Base-by-base conservation (phyloP, 2,329 filamentous ascomycete species). In the Ophiosphaerella herpotricha region DNA sequence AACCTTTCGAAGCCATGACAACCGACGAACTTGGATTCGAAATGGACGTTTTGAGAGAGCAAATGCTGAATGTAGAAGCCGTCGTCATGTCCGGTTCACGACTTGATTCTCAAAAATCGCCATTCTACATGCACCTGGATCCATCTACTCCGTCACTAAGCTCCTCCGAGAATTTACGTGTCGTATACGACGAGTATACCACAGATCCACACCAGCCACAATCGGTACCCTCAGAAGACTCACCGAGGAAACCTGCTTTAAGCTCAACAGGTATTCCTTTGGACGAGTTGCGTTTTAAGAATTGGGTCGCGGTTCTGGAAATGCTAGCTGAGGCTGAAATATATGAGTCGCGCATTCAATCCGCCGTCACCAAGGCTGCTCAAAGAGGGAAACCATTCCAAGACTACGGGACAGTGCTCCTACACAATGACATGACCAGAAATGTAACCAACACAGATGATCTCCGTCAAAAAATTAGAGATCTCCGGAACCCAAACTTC, bases 281-380 rank as follows among this genome's bases (percentile, higher is more conserved):
- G 12, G 74, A 74, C 34, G 70, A 75, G 18, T 64, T 81, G 12
- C 74, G 80, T 33, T 82, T 77, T 61, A 71, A 74, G 50, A 80
- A 80, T 50, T 82, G 80, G 80, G 68, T 74, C 40, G 66, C 66
- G 7, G 68, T 82, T 39, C 77, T 78, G 44, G 72, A 77, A 42
- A 65, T 82, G 43, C 70, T 82, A 52, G 63, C 60, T 18, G 60
- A 73, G 13, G 75, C 75, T 8, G 66, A 73, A 44, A 40, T 43
- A 7, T 54, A 54, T 42, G 55, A 70, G 21, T 37, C 40, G 3
- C 42, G 42, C 6, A 39, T 50, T 4, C 36, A 46, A 33, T 13
- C 16, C 14, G 46, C 39, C 8, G 21, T 59, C 21, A 39, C 61
- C 21, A 31, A 48, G 9, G 62, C 62, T 42, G 56, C 56, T 8